phyloP scores from a whole-genome alignment of 306 rosid species.

The Pterocarpus santalinus region DNA sequence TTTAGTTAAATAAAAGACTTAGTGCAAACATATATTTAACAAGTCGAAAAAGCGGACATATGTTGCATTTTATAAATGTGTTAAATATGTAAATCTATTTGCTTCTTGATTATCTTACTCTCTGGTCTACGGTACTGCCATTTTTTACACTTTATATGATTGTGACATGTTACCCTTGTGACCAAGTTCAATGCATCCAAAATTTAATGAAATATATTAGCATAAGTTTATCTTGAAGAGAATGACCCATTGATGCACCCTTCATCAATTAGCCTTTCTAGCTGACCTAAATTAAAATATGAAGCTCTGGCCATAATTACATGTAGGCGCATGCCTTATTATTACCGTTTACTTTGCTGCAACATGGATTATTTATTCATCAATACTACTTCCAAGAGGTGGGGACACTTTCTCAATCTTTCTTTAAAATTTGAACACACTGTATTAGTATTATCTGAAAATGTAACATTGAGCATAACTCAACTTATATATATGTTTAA shows the following conservation, averaged over 20 bases:
- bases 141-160: conserved; percentile 40
- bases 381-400: background rate
- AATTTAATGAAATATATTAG: conserved; percentile 4
- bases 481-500: background rate
- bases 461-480: background rate
- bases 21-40: conserved; percentile 25
- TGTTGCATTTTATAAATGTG: conserved; percentile 27
- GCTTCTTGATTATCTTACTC: conserved; percentile 35
- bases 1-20: conserved; percentile 25
- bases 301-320: conserved; percentile 24
- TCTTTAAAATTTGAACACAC: background rate
- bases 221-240: background rate
- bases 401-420: conserved; percentile 14
- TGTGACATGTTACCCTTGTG: conserved; percentile 39
- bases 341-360: conserved; percentile 28
- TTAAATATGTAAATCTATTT: conserved; percentile 22
- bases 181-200: conserved; percentile 53
- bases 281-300: conserved; percentile 41
- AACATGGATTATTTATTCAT: conserved; percentile 26
- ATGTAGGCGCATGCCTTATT: conserved; percentile 30
- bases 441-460: background rate
- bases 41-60: conserved; percentile 35
- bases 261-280: conserved; percentile 35
- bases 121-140: conserved; percentile 27
- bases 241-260: conserved; percentile 16